Evolutionary conservation across 352 stramenopile genomes (phyloP).

Genomic region (Globisporangium echinulatum): DNA sequence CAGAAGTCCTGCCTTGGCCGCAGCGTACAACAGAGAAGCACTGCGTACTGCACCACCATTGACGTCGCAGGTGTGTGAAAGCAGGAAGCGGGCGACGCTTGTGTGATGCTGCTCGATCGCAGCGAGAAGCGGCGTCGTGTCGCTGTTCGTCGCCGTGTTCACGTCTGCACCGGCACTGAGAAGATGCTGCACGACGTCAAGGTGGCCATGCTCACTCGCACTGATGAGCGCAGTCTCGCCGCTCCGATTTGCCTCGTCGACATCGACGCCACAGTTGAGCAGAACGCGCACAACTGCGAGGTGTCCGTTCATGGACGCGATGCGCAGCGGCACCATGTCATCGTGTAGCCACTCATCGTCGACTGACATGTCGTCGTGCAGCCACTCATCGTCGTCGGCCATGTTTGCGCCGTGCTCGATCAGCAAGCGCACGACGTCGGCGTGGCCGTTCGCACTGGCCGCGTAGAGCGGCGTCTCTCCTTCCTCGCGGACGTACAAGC

Average conservation of each 20-base stretch:
- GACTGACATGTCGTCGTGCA: too few relatives aligned
- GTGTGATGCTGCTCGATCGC: neutral
- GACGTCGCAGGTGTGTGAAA: neutral
- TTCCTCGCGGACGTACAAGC: neutral
- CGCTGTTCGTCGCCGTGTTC: neutral
- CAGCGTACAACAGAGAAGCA: neutral
- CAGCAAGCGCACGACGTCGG: neutral
- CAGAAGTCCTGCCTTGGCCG: neutral
- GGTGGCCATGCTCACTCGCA: too few relatives aligned
- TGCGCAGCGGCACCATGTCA: neutral
- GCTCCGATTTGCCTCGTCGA: neutral
- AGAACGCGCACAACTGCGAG: neutral
- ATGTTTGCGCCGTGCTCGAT: neutral
- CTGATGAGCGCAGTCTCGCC: too few relatives aligned
- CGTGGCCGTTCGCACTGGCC: neutral
- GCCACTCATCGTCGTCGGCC: too few relatives aligned
- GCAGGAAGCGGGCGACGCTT: neutral
- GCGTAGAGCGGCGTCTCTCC: neutral
- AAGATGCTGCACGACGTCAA: neutral
- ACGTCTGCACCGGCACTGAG: neutral
- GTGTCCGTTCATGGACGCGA: neutral
- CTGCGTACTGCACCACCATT: neutral
- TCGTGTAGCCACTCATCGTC: neutral
- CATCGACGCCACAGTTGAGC: neutral
- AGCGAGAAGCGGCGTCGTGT: neutral